A percentile compares a stretch with the other conserved stretches of the same genome.
Conservation (phyloP, 2,329 filamentous ascomycete genomes). For the Emergomyces africanus region DNA sequence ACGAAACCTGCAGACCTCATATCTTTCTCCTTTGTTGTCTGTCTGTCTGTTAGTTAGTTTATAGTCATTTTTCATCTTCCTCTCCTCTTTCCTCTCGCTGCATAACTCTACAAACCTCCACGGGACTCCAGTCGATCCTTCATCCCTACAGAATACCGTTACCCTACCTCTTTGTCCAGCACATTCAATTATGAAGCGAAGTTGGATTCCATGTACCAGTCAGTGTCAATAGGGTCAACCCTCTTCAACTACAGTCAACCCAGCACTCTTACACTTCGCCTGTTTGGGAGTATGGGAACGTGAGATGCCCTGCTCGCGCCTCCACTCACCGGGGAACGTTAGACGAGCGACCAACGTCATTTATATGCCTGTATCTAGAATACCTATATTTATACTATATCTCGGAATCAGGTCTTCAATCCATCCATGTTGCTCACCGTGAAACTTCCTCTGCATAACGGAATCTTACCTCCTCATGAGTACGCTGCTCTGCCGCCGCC, state of each 20-base stretch:
- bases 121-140: neutral
- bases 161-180: neutral
- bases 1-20: neutral
- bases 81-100: neutral
- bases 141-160: too few species aligned
- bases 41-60: neutral
- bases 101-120: neutral
- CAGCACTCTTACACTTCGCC: neutral
- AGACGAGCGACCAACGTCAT: neutral
- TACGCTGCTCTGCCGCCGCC: constrained; percentile 29
- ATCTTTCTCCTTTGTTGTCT: neutral
- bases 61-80: neutral
- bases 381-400: neutral
- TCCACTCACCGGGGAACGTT: neutral
- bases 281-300: neutral
- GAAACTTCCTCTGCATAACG: constrained; percentile 36
- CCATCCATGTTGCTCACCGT: constrained; percentile 40
- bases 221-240: neutral
- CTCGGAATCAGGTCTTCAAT: neutral
- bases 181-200: neutral
- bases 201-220: neutral
- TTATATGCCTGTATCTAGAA: neutral
- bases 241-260: neutral
- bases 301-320: neutral
- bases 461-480: constrained; percentile 37